These are phyloP conservation scores for Pisolithus sp. DNA, from an alignment of 768 basidiomycete species.

Conservation along the genomic window DNA sequence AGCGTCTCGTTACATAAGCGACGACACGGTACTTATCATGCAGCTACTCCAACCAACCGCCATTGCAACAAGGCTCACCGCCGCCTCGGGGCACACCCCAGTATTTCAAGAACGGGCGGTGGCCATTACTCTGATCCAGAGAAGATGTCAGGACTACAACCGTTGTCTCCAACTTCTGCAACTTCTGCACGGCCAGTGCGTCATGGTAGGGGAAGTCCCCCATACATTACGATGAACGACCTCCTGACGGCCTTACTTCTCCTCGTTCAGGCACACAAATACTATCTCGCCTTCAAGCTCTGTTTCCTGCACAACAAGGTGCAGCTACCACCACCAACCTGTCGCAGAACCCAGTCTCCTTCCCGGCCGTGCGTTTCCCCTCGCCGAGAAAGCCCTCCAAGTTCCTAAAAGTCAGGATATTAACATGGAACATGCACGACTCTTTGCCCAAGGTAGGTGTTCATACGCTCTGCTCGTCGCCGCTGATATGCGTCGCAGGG, in stretches of 20 bases:
- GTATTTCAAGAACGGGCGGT: background rate
- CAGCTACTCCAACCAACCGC: background rate
- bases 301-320: constrained; percentile 38
- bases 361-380: constrained; percentile 17
- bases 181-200: background rate
- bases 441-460: constrained; percentile 60
- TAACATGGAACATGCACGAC: constrained; percentile 88
- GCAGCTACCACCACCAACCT: constrained; percentile 13
- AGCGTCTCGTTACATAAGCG: background rate
- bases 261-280: constrained; percentile 31
- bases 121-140: background rate
- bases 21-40: background rate
- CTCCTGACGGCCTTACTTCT: background rate
- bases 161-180: constrained; percentile 10
- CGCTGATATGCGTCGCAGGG: constrained; percentile 40
- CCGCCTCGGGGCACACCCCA: background rate
- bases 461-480: background rate
- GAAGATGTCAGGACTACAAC: background rate
- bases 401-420: constrained; percentile 59
- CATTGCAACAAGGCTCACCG: background rate
- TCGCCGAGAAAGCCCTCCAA: constrained; percentile 26
- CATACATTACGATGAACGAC: background rate
- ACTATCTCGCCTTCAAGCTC: constrained; percentile 44
- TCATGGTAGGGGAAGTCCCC: constrained; percentile 5
- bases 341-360: constrained; percentile 17